phyloP scores from a whole-genome alignment of 768 basidiomycete genomes.

The Sarcodon sp. region DNA sequence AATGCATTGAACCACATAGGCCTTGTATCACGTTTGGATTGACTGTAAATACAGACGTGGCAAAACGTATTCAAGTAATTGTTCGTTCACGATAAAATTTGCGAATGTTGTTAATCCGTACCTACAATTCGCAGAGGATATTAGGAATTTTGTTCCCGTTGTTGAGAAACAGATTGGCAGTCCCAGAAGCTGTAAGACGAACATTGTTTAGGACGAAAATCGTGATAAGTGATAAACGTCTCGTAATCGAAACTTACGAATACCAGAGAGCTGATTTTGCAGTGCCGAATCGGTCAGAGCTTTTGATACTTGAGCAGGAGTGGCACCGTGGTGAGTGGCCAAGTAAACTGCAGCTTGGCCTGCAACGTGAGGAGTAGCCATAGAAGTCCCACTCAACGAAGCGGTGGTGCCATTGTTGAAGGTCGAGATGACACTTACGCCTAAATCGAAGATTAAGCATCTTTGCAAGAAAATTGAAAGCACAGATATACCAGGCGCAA shows the following conservation, averaged over 20 bases:
- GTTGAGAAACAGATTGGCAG: background rate
- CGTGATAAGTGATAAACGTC: no score
- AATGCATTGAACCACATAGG: no score
- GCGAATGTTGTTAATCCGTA: no score
- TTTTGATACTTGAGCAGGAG: background rate
- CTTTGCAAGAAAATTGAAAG: background rate
- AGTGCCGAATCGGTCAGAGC: background rate
- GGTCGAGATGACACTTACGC: conserved; percentile 81
- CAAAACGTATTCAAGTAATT: no score
- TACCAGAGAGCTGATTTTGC: background rate
- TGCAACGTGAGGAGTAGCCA: conserved; percentile 48
- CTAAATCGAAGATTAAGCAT: conserved; percentile 9
- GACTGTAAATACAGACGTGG: no score
- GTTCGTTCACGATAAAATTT: no score
- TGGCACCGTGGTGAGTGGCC: background rate
- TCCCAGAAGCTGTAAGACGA: background rate
- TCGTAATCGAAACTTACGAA: background rate
- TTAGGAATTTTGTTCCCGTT: background rate
- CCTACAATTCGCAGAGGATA: no score
- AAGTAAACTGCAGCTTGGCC: conserved; percentile 20
- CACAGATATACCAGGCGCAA: conserved; percentile 7
- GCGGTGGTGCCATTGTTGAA: conserved; percentile 58
- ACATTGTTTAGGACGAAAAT: no score
- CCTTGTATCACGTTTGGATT: no score
- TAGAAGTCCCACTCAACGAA: conserved; percentile 80